Percentiles rank a stretch among this genome's conserved stretches.
Conservation (phyloP, 805 yeast species). For the Starmerella floricola region DNA sequence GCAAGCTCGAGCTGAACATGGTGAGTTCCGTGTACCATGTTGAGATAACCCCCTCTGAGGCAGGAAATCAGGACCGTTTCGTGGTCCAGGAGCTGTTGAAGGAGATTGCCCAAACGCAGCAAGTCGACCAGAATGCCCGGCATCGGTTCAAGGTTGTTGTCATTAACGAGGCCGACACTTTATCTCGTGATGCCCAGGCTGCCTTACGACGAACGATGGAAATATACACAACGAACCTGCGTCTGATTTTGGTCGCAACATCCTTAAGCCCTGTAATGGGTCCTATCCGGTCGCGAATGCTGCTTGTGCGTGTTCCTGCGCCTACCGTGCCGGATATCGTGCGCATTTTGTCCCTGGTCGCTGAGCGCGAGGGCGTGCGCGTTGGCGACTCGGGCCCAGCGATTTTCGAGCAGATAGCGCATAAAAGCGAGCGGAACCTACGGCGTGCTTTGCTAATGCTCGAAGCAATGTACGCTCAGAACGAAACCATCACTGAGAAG, state of each 20-base stretch:
- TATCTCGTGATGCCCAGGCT: conserved; percentile 89
- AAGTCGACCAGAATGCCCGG: conserved; percentile 60
- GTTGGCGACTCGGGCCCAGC: conserved; percentile 31
- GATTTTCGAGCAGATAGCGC: conserved; percentile 43
- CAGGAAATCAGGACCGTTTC: conserved; percentile 90
- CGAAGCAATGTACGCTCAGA: conserved; percentile 52
- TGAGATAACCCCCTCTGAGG: conserved; percentile 92
- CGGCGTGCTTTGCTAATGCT: conserved; percentile 65
- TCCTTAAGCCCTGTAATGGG: conserved; percentile 84
- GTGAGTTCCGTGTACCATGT: conserved; percentile 84
- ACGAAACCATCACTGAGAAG: conserved; percentile 24
- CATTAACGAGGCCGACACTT: conserved; percentile 87
- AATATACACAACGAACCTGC: conserved; percentile 54
- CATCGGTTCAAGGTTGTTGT: conserved; percentile 63
- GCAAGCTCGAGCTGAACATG: conserved; percentile 81
- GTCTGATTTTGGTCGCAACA: conserved; percentile 75
- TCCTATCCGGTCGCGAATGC: conserved; percentile 88
- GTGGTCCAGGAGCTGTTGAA: conserved; percentile 89
- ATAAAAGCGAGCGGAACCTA: conserved; percentile 53
- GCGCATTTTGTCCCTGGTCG: conserved; percentile 42
- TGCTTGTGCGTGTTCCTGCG: conserved; percentile 76
- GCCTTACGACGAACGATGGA: conserved; percentile 82
- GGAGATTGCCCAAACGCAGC: conserved; percentile 90
- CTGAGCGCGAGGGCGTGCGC: conserved; percentile 42
- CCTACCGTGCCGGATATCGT: conserved; percentile 55